A percentile compares a stretch with the other conserved stretches of the same genome.
Evolutionary conservation across 2,329 filamentous ascomycete species (phyloP).

Genomic region (Dryadomyces quercus-mongolicae): DNA sequence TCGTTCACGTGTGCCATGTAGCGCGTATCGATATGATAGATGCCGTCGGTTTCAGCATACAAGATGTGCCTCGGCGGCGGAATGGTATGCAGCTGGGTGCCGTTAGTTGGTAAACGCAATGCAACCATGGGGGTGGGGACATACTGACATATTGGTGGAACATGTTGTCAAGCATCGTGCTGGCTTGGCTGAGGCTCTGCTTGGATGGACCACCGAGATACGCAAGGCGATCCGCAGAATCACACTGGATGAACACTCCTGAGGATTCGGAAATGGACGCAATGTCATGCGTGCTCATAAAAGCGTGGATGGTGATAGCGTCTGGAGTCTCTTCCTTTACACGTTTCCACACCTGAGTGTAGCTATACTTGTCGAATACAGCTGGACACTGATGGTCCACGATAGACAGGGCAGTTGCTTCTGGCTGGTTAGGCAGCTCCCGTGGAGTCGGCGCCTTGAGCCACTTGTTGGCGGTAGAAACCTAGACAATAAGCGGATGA

Average conservation of each 20-base stretch:
- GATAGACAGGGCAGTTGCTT: not conserved
- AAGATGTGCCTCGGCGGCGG: constrained; percentile 12
- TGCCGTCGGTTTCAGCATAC: constrained; percentile 14
- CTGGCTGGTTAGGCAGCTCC: not conserved
- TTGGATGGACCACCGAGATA: constrained; percentile 9
- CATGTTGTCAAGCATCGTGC: constrained; percentile 12
- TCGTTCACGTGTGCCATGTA: constrained; percentile 18
- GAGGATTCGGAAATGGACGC: constrained; percentile 7
- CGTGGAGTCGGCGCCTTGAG: not conserved
- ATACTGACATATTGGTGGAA: constrained; percentile 10
- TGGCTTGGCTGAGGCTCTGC: not conserved
- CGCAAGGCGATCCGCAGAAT: constrained; percentile 10
- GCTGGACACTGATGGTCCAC: constrained; percentile 10
- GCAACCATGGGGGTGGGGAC: not conserved
- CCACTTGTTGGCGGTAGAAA: constrained; percentile 1
- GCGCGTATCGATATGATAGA: constrained; percentile 15
- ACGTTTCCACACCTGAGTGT: constrained; percentile 13
- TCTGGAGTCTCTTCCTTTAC: constrained; percentile 13
- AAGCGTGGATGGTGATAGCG: constrained; percentile 5
- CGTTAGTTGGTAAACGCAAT: not conserved
- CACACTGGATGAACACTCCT: constrained; percentile 4
- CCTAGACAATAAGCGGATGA: not conserved
- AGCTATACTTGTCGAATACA: constrained; percentile 6
- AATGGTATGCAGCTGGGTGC: not conserved
- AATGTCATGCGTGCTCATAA: constrained; percentile 9